These are phyloP conservation scores for Talaromyces adpressus DNA, from an alignment of 495 filamentous ascomycete species.

Conservation along the genomic window DNA sequence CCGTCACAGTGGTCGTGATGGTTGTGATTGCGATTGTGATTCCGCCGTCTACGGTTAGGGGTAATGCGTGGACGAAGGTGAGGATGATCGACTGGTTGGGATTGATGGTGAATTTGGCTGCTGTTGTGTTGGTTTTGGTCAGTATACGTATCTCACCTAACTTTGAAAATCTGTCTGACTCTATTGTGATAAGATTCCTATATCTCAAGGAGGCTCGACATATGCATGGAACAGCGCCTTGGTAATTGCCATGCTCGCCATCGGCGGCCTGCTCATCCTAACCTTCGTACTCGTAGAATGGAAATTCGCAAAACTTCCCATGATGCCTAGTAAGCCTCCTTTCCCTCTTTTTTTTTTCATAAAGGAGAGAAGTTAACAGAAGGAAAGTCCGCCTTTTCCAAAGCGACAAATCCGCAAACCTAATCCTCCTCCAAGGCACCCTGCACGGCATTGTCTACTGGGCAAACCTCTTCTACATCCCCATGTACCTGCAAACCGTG, in stretches of 20 bases:
- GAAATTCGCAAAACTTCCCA: too few relatives aligned
- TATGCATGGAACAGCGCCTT: constrained; percentile 42
- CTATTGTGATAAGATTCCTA: constrained; percentile 12
- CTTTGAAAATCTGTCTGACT: not conserved
- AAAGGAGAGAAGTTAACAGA: too few relatives aligned
- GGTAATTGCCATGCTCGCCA: constrained; percentile 26
- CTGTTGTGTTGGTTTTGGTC: constrained; percentile 38
- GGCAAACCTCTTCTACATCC: constrained; percentile 41
- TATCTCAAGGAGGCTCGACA: constrained; percentile 47
- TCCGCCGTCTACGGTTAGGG: constrained; percentile 43
- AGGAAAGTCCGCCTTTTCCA: not conserved
- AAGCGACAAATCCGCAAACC: constrained; percentile 5
- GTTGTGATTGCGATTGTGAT: constrained; percentile 37
- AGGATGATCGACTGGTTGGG: constrained; percentile 44
- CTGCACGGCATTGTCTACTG: constrained; percentile 8
- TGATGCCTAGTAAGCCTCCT: too few relatives aligned
- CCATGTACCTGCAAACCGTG: constrained; percentile 40
- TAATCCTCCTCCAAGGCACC: not conserved
- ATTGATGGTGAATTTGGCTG: constrained; percentile 26
- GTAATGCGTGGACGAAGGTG: constrained; percentile 41
- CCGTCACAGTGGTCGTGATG: constrained; percentile 34
- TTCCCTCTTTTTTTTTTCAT: too few relatives aligned
- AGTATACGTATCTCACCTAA: constrained; percentile 8
- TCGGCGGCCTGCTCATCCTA: too few relatives aligned
- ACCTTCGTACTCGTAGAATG: too few relatives aligned